Conservation (phyloP, 2,329 filamentous ascomycete species). For the Claviceps digitariae region DNA sequence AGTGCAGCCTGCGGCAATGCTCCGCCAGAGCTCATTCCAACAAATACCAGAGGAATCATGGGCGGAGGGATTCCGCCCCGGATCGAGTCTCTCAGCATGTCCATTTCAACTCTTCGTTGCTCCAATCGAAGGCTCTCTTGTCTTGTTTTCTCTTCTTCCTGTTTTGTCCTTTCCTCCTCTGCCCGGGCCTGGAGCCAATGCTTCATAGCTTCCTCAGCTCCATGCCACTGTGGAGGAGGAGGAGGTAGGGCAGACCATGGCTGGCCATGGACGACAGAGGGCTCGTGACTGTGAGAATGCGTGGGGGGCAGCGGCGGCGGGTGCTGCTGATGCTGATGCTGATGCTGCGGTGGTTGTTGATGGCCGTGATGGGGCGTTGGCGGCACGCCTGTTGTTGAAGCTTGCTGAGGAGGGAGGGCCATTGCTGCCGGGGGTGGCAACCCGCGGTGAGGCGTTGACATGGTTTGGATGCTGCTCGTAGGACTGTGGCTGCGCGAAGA, state of each 20-base stretch:
- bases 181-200: constrained; percentile 57
- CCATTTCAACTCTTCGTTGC: constrained; percentile 58
- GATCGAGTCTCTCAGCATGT: constrained; percentile 56
- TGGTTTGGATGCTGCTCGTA: constrained; percentile 31
- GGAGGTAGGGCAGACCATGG: constrained; percentile 42
- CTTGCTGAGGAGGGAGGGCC: constrained; percentile 39
- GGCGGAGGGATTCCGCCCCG: constrained; percentile 58
- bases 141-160: constrained; percentile 58
- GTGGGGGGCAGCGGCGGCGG: constrained; percentile 10
- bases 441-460: constrained; percentile 57
- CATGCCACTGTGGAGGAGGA: constrained; percentile 52
- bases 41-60: constrained; percentile 63
- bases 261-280: constrained; percentile 20
- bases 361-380: constrained; percentile 15
- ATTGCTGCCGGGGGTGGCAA: constrained; percentile 56
- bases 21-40: constrained; percentile 50
- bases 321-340: not conserved
- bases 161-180: constrained; percentile 59
- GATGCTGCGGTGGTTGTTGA: not conserved
- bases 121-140: constrained; percentile 56
- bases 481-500: constrained; percentile 33
- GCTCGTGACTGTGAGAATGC: constrained; percentile 14
- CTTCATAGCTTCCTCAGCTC: constrained; percentile 56
- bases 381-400: constrained; percentile 16
- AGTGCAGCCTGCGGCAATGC: constrained; percentile 45